Percentiles rank a stretch among this genome's conserved stretches.
Conservation (phyloP, 306 rosid genomes). For the Casuarina glauca region DNA sequence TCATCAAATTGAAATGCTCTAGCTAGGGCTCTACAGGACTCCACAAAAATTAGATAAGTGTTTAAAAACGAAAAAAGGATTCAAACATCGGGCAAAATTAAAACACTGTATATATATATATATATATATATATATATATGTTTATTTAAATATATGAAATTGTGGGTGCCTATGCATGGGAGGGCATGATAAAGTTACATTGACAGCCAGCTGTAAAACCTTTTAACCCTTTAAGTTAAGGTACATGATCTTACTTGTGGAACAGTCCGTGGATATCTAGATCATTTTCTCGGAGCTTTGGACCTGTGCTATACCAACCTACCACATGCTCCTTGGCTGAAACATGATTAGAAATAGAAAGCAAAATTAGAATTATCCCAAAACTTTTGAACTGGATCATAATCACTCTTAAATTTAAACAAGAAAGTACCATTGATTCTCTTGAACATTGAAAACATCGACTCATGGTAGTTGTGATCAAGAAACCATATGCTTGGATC, state of each 20-base stretch:
- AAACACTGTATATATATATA: too few species aligned
- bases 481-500: conserved; percentile 95
- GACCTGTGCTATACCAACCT: conserved; percentile 97
- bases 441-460: conserved; percentile 95
- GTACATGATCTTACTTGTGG: conserved; percentile 55
- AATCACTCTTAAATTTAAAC: background rate
- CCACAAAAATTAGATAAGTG: background rate
- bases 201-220: background rate
- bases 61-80: background rate
- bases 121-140: too few species aligned
- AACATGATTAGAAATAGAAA: conserved; percentile 8
- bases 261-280: conserved; percentile 78
- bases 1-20: background rate
- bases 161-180: too few species aligned
- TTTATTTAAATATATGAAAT: too few species aligned
- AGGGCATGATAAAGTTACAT: background rate
- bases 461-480: conserved; percentile 88
- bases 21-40: background rate
- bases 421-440: conserved; percentile 72
- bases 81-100: background rate
- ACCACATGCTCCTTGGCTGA: conserved; percentile 92
- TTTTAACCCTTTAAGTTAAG: background rate
- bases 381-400: background rate
- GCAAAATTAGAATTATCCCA: background rate
- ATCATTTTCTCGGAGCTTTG: conserved; percentile 87